These are phyloP conservation scores for Cucumis cinereus DNA, from an alignment of 306 rosid genomes.

Conservation along the genomic window DNA sequence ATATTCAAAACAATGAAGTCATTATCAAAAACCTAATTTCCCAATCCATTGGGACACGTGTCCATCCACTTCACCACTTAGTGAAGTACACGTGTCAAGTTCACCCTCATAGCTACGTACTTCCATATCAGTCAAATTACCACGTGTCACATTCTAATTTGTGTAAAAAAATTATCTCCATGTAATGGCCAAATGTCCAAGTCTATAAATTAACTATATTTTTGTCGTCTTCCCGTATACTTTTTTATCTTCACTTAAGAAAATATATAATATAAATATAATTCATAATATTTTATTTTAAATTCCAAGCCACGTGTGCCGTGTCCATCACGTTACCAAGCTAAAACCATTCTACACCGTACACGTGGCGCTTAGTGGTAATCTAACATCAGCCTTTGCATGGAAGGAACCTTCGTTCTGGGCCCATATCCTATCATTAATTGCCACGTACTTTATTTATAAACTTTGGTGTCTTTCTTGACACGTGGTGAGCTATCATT, in stretches of 20 bases:
- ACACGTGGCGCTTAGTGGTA: slow-evolving; percentile 26
- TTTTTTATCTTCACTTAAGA: not conserved
- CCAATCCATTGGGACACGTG: not conserved
- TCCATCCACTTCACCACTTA: not conserved
- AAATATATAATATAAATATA: not conserved
- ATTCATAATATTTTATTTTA: not conserved
- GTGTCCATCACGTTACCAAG: slow-evolving; percentile 9
- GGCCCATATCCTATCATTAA: not conserved
- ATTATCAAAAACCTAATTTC: not conserved
- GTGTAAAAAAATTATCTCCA: not conserved
- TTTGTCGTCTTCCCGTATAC: not conserved
- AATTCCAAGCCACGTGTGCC: slow-evolving; percentile 14
- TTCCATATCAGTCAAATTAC: not conserved
- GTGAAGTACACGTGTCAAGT: not conserved
- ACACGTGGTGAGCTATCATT: slow-evolving; percentile 25
- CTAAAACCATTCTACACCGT: slow-evolving; percentile 10
- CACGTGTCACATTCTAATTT: not conserved
- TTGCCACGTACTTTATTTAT: slow-evolving; percentile 21
- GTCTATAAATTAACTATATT: not conserved
- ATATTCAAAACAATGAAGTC: not conserved
- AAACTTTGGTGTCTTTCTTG: not conserved
- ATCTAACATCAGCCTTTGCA: slow-evolving; percentile 27
- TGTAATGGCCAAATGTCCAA: not conserved
- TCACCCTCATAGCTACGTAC: not conserved
- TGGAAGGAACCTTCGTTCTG: slow-evolving; percentile 20